Conservation (phyloP, 2,329 filamentous ascomycete species). For the Diaporthe velutina region DNA sequence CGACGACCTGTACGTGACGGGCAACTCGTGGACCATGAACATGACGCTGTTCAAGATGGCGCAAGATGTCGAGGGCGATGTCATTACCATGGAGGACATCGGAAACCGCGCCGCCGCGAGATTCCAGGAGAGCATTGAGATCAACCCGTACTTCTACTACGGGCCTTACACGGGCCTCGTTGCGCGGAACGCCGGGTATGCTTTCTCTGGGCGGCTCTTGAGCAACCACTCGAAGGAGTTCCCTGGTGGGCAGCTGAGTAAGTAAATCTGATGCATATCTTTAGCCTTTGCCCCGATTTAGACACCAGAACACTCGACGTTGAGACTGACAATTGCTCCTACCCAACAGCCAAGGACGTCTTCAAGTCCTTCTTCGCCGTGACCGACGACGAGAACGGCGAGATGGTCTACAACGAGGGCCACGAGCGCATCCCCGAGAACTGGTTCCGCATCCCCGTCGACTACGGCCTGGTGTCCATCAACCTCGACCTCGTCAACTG, state of each 20-base stretch:
- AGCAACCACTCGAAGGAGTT: slow-evolving; percentile 57
- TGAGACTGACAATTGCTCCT: not conserved
- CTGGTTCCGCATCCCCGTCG: slow-evolving; percentile 59
- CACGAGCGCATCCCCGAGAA: slow-evolving; percentile 65
- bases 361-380: slow-evolving; percentile 63
- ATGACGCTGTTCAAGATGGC: slow-evolving; percentile 63
- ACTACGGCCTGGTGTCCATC: slow-evolving; percentile 60
- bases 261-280: slow-evolving; percentile 36
- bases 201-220: slow-evolving; percentile 58
- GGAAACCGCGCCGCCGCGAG: slow-evolving; percentile 57
- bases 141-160: slow-evolving; percentile 68
- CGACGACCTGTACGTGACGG: slow-evolving; percentile 64
- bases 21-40: slow-evolving; percentile 64
- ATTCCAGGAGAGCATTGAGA: slow-evolving; percentile 60
- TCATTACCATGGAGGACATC: slow-evolving; percentile 56
- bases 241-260: slow-evolving; percentile 42
- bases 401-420: slow-evolving; percentile 58
- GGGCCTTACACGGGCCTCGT: slow-evolving; percentile 64
- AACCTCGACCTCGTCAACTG: slow-evolving; percentile 55
- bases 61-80: slow-evolving; percentile 55
- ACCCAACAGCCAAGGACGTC: slow-evolving; percentile 47
- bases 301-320: not conserved
- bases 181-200: slow-evolving; percentile 61
- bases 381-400: slow-evolving; percentile 50
- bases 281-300: not conserved